Base-by-base conservation (phyloP, 805 yeast species). In the Schwanniomyces sp. region DNA sequence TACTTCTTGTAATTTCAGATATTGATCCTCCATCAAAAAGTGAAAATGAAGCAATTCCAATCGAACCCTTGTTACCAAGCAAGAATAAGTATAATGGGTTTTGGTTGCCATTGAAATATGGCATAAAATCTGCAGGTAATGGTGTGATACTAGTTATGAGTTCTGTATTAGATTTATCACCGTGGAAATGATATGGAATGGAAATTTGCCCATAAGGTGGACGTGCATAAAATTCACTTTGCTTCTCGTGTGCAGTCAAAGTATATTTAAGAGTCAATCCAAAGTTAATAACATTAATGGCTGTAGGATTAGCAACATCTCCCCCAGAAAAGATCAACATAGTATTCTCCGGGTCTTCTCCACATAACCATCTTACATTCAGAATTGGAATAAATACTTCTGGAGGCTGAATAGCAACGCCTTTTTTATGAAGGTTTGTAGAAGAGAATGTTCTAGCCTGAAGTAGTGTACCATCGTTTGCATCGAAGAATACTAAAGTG, bases 401-500 rank as follows among this genome's bases (percentile, higher is more conserved):
- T 0, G 49, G 45, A 8, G 55, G 57, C 5, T 41, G 52, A 16
- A 57, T 37, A 1, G 72, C 63, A 43, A 44, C 30, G 0, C 76
- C 76, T 3, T 86, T 84, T 17, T 66, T 60, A 57, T 88, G 85
- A 7, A 90, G 79, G 46, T 81, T 79, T 2, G 82, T 72, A 43
- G 88, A 95, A 50, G 78, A 78, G 4, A 86, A 51, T 1, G 88
- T 78, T 54, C 97, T 78, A 0, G 97, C 94, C 45, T 84, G 84
- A 11, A 94, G 71, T 39, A 82, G 67, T 12, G 81, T 80, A 0
- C 95, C 97, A 32, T 84, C 84, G 28, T 82, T 76, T 1, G 89
- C 86, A 64, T 94, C 99, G 97, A 98, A 94, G 60, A 94, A 94
- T 1, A 82, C 96, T 32, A 94, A 58, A 0, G 95, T 80, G 45